phyloP scores from a whole-genome alignment of 1,284 basidiomycete genomes.

The Butyriboletus appendiculatus region DNA sequence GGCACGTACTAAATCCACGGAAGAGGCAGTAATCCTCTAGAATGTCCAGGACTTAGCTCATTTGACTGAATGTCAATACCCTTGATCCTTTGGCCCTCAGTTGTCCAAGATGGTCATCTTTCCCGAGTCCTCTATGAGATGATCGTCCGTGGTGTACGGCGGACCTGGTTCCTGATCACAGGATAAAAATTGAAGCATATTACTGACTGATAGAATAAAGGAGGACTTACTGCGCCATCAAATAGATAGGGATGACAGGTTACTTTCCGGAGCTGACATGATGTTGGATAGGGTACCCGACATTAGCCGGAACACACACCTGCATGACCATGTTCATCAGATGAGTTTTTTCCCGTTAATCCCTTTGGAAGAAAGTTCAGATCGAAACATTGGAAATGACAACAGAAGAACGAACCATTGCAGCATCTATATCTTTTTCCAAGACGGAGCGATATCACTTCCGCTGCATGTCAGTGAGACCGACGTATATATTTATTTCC shows the following conservation, averaged over 20 bases:
- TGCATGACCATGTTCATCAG: slow-evolving; percentile 99
- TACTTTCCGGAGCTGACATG: slow-evolving; percentile 66
- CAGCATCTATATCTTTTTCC: slow-evolving; percentile 99
- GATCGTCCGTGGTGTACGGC: slow-evolving; percentile 98
- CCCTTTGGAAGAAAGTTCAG: slow-evolving; percentile 41
- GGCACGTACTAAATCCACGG: slow-evolving; percentile 77
- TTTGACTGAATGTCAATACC: slow-evolving; percentile 97
- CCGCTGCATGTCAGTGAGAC: slow-evolving; percentile 96
- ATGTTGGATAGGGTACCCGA: slow-evolving; percentile 5
- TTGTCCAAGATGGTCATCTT: slow-evolving; percentile 99
- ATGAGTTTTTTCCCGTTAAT: slow-evolving; percentile 91
- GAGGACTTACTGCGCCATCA: slow-evolving; percentile 70
- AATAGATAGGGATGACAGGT: slow-evolving; percentile 87
- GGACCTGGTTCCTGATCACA: slow-evolving; percentile 85
- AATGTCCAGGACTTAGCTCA: slow-evolving; percentile 95
- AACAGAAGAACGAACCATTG: slow-evolving; percentile 58
- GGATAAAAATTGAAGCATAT: neutral
- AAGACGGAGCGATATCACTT: slow-evolving; percentile 97
- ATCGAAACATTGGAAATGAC: neutral
- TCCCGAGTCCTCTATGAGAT: slow-evolving; percentile 91
- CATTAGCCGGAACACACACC: slow-evolving; percentile 42
- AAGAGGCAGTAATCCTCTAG: slow-evolving; percentile 98
- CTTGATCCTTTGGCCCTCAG: slow-evolving; percentile 95
- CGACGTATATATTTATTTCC: slow-evolving; percentile 99
- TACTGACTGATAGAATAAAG: neutral